Evolutionary conservation across 352 stramenopile genomes (phyloP), one percentile per base, ranked within the genome.

Genomic region (Pythium biforme): DNA sequence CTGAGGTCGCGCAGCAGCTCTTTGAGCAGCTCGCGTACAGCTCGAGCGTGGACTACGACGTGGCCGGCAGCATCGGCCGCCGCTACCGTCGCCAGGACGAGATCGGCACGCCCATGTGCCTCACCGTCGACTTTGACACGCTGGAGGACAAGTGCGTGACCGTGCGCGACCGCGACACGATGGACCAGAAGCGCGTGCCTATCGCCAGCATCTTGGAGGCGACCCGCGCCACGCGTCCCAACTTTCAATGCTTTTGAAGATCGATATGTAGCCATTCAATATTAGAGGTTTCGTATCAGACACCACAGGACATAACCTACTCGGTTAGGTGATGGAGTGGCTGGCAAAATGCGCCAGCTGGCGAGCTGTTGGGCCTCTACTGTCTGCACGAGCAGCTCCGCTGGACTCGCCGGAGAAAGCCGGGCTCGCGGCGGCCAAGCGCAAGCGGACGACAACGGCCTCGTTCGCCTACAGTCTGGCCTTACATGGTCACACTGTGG

Each of bases 111-210:
- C 96, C 96, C 11, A 98, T 97, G 74, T 99, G 96, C 73, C 85
- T 99, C 49, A 99, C 97, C 6, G 83, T 99, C 11, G 97, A 99
- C 70, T 98, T 98, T 74, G 94, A 99, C 58, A 97, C 95, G 15
- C 77, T 99, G 27, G 94, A 99, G 58, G 86, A 98, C 62, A 87
- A 98, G 74, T 88, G 82, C 33, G 96, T 99, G 33, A 99, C 97
- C 2, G 80, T 99, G 55, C 88, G 96, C 48, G 93, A 98, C 65
- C 91, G 96, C 47, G 97, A 99, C 70, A 93, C 77, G 20, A 99
- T 97, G 67, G 85, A 98, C 64, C 97, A 99, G 77, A 89, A 96
- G 55, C 89, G 96, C 52, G 83, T 99, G 69, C 79, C 88, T 1
- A 89, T 98, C 57, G 89, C 92, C 37, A 82, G 98, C 19, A 80